These are phyloP conservation scores for Colletotrichum trifolii DNA, from an alignment of 2,329 filamentous ascomycete genomes.

Conservation along the genomic window DNA sequence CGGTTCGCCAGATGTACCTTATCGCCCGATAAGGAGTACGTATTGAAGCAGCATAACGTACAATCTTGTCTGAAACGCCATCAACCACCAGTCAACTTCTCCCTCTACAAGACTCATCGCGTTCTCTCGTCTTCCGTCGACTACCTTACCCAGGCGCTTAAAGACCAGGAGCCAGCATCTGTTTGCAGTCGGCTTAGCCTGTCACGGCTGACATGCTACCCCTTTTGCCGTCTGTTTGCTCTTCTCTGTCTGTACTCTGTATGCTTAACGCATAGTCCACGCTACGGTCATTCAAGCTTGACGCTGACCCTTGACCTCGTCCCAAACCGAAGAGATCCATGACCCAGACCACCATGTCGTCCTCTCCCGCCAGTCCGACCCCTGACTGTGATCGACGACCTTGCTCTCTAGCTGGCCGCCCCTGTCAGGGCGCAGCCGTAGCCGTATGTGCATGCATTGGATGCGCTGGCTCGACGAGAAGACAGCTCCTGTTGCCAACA, in stretches of 20 bases:
- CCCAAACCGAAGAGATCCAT: slow-evolving; percentile 3
- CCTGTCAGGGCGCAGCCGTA: slow-evolving; percentile 20
- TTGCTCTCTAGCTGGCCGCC: slow-evolving; percentile 12
- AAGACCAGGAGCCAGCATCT: slow-evolving; percentile 9
- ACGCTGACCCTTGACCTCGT: slow-evolving; percentile 22
- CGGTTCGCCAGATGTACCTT: slow-evolving; percentile 19
- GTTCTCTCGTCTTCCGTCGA: not conserved
- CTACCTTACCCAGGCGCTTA: slow-evolving; percentile 8
- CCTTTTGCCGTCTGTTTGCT: not conserved
- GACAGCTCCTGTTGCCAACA: slow-evolving; percentile 24
- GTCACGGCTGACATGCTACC: not conserved
- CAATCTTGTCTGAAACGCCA: slow-evolving; percentile 37
- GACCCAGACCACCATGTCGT: not conserved
- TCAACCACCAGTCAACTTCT: slow-evolving; percentile 26
- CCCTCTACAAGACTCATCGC: not conserved
- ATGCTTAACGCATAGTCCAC: too few relatives aligned
- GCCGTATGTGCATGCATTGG: not conserved
- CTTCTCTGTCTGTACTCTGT: slow-evolving; percentile 8
- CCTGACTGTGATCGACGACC: slow-evolving; percentile 28
- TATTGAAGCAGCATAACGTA: slow-evolving; percentile 33
- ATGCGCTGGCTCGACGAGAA: slow-evolving; percentile 33
- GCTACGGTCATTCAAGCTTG: too few relatives aligned
- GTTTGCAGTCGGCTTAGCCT: not conserved
- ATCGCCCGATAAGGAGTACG: slow-evolving; percentile 25
- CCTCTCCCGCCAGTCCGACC: slow-evolving; percentile 11